Evolutionary conservation across 2,329 filamentous ascomycete species (phyloP).

Genomic region (Neonectria punicea): DNA sequence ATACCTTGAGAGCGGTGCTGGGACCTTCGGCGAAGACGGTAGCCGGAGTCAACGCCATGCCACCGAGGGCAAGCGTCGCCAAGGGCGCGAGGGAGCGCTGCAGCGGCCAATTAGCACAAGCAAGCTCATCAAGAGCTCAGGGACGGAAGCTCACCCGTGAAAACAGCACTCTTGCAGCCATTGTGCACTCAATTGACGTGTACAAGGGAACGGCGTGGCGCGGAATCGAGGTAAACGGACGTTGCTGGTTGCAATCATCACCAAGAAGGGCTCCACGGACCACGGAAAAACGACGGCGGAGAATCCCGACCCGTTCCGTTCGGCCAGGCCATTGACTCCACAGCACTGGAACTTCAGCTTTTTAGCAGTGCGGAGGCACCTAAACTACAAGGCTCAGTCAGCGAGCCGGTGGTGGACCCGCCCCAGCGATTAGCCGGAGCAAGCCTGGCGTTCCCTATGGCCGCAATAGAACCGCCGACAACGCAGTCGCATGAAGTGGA

Average conservation of each 20-base stretch:
- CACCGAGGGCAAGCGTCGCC: constrained; percentile 62
- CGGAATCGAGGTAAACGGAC: constrained; percentile 40
- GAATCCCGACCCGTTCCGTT: constrained; percentile 39
- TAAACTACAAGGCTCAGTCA: not conserved
- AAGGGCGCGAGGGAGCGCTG: constrained; percentile 65
- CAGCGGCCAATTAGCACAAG: constrained; percentile 45
- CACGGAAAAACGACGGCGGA: constrained; percentile 46
- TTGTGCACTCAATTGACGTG: constrained; percentile 62
- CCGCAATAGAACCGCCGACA: constrained; percentile 25
- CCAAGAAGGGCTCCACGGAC: constrained; percentile 33
- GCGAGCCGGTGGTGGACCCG: not conserved
- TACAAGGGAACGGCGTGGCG: constrained; percentile 39
- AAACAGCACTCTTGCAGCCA: constrained; percentile 70
- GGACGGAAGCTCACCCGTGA: constrained; percentile 57
- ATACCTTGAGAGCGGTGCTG: constrained; percentile 46
- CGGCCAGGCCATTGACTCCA: constrained; percentile 18
- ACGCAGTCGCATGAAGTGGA: constrained; percentile 6
- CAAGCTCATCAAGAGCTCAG: constrained; percentile 23
- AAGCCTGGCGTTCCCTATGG: constrained; percentile 11
- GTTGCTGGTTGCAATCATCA: constrained; percentile 31
- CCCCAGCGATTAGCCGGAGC: constrained; percentile 19
- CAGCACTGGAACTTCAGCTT: not conserved
- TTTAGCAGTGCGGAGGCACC: not conserved
- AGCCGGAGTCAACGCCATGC: constrained; percentile 59
- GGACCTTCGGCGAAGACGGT: constrained; percentile 64